Evolutionary conservation across 805 yeast genomes (phyloP).

Genomic region (Spathaspora sp.): DNA sequence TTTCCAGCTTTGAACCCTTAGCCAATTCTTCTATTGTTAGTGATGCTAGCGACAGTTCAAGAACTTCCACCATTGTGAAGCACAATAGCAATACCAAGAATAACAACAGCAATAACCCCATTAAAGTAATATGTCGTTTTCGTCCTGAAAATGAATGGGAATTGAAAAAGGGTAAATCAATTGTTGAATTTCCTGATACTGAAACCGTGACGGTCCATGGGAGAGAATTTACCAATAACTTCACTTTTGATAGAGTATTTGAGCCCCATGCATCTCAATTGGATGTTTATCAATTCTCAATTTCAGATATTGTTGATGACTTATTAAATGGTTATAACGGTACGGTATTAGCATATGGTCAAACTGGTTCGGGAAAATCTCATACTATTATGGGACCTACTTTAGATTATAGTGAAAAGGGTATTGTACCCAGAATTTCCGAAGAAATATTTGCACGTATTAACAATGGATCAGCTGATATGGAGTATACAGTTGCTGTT

Average conservation of each 20-base stretch:
- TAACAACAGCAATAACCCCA: slow-evolving; percentile 23
- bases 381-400: slow-evolving; percentile 68
- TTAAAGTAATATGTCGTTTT: slow-evolving; percentile 71
- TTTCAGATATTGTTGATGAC: slow-evolving; percentile 63
- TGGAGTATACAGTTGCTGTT: slow-evolving; percentile 64
- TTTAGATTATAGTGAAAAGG: slow-evolving; percentile 34
- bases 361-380: slow-evolving; percentile 74
- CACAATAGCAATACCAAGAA: neutral
- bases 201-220: slow-evolving; percentile 25
- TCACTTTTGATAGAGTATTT: slow-evolving; percentile 67
- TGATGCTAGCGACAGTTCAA: neutral
- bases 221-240: slow-evolving; percentile 28
- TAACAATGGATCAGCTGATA: slow-evolving; percentile 35
- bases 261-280: slow-evolving; percentile 47
- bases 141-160: slow-evolving; percentile 52
- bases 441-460: slow-evolving; percentile 52
- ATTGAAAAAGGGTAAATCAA: slow-evolving; percentile 12
- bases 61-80: neutral
- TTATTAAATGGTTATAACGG: slow-evolving; percentile 75
- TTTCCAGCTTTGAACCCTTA: neutral
- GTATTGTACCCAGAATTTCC: slow-evolving; percentile 71
- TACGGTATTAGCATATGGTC: slow-evolving; percentile 76
- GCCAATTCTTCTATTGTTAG: neutral
- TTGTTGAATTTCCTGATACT: slow-evolving; percentile 19
- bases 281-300: slow-evolving; percentile 56